Evolutionary conservation across 1,284 basidiomycete genomes (phyloP), one percentile per base, ranked within the genome.

Genomic region (Tetrapyrgos nigripes): DNA sequence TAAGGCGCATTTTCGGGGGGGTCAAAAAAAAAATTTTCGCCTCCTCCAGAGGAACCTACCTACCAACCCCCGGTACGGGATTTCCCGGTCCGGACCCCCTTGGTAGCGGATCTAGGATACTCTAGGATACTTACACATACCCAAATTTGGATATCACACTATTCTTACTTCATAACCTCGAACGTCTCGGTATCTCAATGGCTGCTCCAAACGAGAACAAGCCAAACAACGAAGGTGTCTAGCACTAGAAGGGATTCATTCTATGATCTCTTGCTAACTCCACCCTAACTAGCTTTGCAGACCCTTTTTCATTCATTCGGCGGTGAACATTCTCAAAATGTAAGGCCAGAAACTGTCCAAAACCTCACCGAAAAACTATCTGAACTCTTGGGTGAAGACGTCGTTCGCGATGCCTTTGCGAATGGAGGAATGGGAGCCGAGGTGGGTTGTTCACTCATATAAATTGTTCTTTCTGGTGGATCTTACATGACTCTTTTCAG

Each of bases 311-410:
- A 73, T 49, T 83, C 85, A 5, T 69, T 87, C 43, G 71, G 75
- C 9, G 76, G 81, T 45, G 67, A 66, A 47, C 68, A 63, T n/a
- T 61, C 67, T 37, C 62, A 66, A n/a, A 65, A 75, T 47, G 71
- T 83, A 35, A 77, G 79, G n/a, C 66, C 76, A 47, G 82, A 85
- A 51, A 82, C 84, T 57, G 69, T 85, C 23, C 73, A 74, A 56
- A 82, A 74, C 59, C 71, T 92, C 24, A 84, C 88, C 2, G 79
- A 84, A 56, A 89, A 83, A 70, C 73, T 92, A 11, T 77, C 75
- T 10, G 80, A 89, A 63, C 70, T 92, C 21, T 72, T 91, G n/a
- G 86, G 83, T 27, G 78, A 80, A 24, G 77, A 77, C 35, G 70
- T 72, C 19, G 74, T 72, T 31, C 70, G 69, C 45, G 68, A 72